Evolutionary conservation across 768 basidiomycete genomes (phyloP), one percentile per base, ranked within the genome.

Genomic region (Xanthoconium purpureum): DNA sequence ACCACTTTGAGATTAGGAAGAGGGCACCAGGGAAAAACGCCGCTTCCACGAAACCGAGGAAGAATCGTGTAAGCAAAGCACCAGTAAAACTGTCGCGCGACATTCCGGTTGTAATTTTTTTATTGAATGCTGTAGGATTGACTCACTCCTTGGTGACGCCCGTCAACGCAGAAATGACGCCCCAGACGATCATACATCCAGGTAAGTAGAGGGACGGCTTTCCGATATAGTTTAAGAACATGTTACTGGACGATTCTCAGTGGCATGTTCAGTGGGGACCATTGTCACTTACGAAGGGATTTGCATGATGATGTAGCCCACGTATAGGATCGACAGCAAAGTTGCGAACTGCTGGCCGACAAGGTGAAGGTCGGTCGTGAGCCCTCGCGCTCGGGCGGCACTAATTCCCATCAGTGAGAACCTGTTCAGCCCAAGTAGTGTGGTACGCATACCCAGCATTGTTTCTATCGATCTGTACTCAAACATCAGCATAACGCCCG

Each of bases 111-210:
- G 15, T n/a, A 32, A 15, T 17, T 20, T 20, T 38, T 54, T 29
- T 24, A 18, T 29, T 12, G 11, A 24, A 45, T 24, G 30, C 14
- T 48, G 17, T 14, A 11, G 40, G 49, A 32, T 42, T 12, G 39
- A 56, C 62, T 5, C 50, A 71, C 71, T 75, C 71, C 50, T 60
- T 72, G 17, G 67, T 66, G 18, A 73, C 47, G 2, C 68, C 70
- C 32, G 81, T 85, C 54, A 81, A 61, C 39, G 75, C 68, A 14
- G 83, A 85, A 17, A 84, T 78, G 32, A 73, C 71, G 3, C 88
- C 91, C 88, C 88, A 90, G 30, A 88, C 61, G 10, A 82, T 74
- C 87, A 89, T 88, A 61, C 82, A 85, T 43, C 55, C 61, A 0
- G 88, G 84, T 5, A 88, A 74, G 68, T 88, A 85, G 55, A 84